phyloP scores from a whole-genome alignment of 805 yeast genomes.

The Barnettozyma salicaria region DNA sequence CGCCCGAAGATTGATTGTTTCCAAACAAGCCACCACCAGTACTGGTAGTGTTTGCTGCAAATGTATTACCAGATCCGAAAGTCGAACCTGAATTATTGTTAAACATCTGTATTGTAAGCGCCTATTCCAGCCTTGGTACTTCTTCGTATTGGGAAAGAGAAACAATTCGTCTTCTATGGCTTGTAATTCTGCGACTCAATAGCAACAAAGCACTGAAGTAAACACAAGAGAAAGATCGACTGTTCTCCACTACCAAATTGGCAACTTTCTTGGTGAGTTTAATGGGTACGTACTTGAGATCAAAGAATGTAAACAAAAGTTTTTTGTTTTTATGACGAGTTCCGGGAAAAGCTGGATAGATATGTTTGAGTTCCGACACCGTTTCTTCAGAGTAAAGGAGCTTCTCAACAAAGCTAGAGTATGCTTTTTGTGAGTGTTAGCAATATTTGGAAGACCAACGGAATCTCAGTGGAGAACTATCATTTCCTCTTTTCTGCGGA shows the following conservation, averaged over 20 bases:
- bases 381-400: too few species aligned
- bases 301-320: background rate
- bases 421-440: too few species aligned
- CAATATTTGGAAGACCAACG: too few species aligned
- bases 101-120: too few species aligned
- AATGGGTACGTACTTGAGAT: background rate
- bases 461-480: too few species aligned
- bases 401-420: too few species aligned
- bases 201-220: background rate
- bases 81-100: slow-evolving; percentile 4
- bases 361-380: too few species aligned
- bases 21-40: slow-evolving; percentile 16
- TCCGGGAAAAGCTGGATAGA: background rate
- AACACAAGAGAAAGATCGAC: too few species aligned
- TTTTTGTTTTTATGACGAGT: background rate
- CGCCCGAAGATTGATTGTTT: slow-evolving; percentile 2
- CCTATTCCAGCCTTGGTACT: too few species aligned
- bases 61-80: slow-evolving; percentile 12
- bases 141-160: background rate
- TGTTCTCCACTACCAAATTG: too few species aligned
- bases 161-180: background rate
- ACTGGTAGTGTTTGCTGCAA: slow-evolving; percentile 2
- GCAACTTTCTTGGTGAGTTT: too few species aligned
- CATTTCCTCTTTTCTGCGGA: too few species aligned
- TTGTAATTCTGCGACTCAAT: background rate